A percentile compares a stretch with the other conserved stretches of the same genome.
Conservation (phyloP, 179 eudicot species). For the Silene vulgaris region DNA sequence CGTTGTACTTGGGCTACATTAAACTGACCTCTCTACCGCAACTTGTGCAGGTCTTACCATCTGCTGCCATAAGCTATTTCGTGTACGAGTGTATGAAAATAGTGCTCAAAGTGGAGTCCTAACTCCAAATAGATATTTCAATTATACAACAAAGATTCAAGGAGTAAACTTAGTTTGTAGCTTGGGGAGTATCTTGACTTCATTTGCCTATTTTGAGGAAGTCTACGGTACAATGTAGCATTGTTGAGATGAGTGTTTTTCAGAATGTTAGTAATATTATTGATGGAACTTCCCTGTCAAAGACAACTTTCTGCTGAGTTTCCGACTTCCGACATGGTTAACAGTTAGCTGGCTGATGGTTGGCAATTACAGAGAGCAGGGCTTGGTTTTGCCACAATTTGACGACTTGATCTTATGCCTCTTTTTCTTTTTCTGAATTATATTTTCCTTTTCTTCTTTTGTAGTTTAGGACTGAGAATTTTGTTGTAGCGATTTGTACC, state of each 20-base stretch:
- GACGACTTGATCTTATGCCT: background rate
- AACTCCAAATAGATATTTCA: conserved; percentile 14
- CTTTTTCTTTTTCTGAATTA: background rate
- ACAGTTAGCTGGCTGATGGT: background rate
- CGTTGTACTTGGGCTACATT: background rate
- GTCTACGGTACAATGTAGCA: background rate
- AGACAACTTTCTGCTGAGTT: background rate
- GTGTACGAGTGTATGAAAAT: conserved; percentile 92
- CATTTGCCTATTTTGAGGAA: background rate
- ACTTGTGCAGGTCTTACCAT: conserved; percentile 69
- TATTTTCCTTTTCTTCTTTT: background rate
- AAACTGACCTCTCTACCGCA: conserved; percentile 20
- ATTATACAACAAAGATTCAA: background rate
- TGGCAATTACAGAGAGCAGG: background rate
- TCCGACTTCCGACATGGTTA: background rate
- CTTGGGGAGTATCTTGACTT: conserved; percentile 4
- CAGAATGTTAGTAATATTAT: background rate
- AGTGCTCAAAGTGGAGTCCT: conserved; percentile 75
- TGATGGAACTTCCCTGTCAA: background rate
- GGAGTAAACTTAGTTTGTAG: background rate
- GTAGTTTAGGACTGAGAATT: background rate
- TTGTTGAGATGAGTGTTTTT: background rate
- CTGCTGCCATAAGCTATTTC: conserved; percentile 95
- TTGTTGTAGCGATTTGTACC: background rate
- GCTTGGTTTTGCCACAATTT: background rate